Evolutionary conservation across 2,329 filamentous ascomycete species (phyloP).

Genomic region (Emergomyces orientalis): DNA sequence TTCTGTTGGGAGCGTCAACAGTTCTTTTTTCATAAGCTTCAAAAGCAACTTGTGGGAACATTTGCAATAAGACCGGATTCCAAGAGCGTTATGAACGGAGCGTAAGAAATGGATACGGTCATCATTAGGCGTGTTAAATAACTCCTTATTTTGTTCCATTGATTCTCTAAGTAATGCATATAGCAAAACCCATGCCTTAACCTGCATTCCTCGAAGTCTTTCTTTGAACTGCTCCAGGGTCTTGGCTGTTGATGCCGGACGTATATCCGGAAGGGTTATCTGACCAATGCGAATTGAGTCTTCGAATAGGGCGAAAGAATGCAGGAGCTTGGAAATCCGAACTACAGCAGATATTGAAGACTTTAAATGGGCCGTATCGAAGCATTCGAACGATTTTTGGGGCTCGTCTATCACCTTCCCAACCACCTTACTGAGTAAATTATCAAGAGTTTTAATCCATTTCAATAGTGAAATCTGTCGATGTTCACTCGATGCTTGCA

Average conservation of each 20-base stretch:
- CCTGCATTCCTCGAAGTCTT: constrained; percentile 75
- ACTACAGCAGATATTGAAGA: constrained; percentile 63
- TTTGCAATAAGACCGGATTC: constrained; percentile 76
- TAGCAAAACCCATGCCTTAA: constrained; percentile 78
- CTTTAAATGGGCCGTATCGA: constrained; percentile 69
- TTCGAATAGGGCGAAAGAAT: constrained; percentile 71
- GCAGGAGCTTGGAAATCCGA: constrained; percentile 63
- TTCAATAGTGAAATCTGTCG: constrained; percentile 64
- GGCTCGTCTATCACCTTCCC: constrained; percentile 57
- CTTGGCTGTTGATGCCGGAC: constrained; percentile 37
- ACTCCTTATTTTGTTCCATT: constrained; percentile 54
- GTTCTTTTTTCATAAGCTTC: constrained; percentile 77
- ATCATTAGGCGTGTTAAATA: constrained; percentile 58
- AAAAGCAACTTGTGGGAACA: constrained; percentile 78
- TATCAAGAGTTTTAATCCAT: constrained; percentile 69
- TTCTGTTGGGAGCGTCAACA: constrained; percentile 64
- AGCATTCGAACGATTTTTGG: constrained; percentile 63
- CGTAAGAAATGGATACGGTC: constrained; percentile 72
- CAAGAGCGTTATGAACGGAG: constrained; percentile 72
- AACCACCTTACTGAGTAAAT: constrained; percentile 63
- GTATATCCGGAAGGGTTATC: constrained; percentile 50
- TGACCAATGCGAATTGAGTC: constrained; percentile 77
- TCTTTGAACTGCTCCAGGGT: constrained; percentile 46
- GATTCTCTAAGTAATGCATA: constrained; percentile 72
- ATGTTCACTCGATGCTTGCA: constrained; percentile 48